phyloP scores from a whole-genome alignment of 495 filamentous ascomycete genomes.

The Pyrenula aspistea region DNA sequence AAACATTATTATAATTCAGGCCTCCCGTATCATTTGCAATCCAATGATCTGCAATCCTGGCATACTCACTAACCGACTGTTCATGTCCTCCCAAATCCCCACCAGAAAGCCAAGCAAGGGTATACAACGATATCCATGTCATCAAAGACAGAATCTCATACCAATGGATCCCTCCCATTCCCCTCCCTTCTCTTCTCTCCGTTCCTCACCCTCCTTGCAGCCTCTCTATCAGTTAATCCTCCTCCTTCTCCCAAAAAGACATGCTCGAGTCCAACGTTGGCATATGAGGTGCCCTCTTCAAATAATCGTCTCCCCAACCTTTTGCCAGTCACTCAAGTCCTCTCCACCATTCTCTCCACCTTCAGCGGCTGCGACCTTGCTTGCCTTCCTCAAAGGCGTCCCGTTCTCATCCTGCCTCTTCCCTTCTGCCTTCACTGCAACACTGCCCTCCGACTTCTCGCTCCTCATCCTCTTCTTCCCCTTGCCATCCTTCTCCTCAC shows the following conservation, averaged over 20 bases:
- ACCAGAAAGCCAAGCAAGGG: background rate
- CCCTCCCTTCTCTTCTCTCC: background rate
- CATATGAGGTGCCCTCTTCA: too few relatives aligned
- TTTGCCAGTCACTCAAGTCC: background rate
- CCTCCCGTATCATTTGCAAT: too few relatives aligned
- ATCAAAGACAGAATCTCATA: background rate
- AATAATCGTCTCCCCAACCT: too few relatives aligned
- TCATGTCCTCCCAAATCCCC: too few relatives aligned
- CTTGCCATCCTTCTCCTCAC: conserved; percentile 25
- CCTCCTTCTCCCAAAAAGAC: too few relatives aligned
- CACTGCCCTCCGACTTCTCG: conserved; percentile 2
- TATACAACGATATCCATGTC: background rate
- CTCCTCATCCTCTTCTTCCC: conserved; percentile 27
- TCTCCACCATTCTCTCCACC: background rate
- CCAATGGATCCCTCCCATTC: background rate
- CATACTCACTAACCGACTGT: background rate
- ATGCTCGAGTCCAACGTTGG: too few relatives aligned
- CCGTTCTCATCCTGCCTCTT: conserved; percentile 7
- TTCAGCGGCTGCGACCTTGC: conserved; percentile 6
- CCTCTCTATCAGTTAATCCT: too few relatives aligned
- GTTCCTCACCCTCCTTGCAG: too few relatives aligned
- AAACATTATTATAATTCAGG: too few relatives aligned
- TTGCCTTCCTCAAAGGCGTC: conserved; percentile 12
- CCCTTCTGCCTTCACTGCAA: conserved; percentile 2
- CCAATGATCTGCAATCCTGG: background rate